Percentiles rank a stretch among this genome's conserved stretches.
These are phyloP conservation scores for Emmonsiellopsis sp. DNA, from an alignment of 2,329 filamentous ascomycete species.

Conservation along the genomic window DNA sequence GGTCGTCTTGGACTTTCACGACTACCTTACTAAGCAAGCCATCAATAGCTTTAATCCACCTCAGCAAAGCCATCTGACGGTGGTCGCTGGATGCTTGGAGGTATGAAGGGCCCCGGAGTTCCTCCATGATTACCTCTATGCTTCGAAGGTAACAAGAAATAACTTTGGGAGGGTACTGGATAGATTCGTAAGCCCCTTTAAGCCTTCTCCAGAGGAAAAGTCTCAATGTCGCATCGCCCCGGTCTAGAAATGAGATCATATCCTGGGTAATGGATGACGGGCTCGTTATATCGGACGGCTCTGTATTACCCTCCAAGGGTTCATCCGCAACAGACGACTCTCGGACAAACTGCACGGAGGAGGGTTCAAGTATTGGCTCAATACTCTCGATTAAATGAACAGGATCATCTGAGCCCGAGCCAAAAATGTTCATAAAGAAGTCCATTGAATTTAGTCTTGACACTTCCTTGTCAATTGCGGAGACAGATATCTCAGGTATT, in stretches of 20 bases:
- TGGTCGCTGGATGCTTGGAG: constrained; percentile 48
- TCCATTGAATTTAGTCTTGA: constrained; percentile 91
- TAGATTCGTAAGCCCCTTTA: constrained; percentile 77
- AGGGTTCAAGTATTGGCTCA: constrained; percentile 78
- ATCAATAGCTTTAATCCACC: constrained; percentile 69
- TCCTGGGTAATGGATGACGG: constrained; percentile 41
- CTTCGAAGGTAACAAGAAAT: constrained; percentile 79
- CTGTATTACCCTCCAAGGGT: neutral
- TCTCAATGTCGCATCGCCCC: constrained; percentile 70
- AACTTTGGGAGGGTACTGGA: constrained; percentile 78
- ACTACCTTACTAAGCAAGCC: constrained; percentile 64
- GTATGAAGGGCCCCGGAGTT: constrained; percentile 54
- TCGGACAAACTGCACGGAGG: constrained; percentile 20
- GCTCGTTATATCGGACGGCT: neutral
- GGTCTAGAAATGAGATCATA: constrained; percentile 74
- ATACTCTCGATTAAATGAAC: constrained; percentile 80
- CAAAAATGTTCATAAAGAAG: constrained; percentile 86
- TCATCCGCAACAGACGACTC: neutral
- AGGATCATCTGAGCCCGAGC: constrained; percentile 70
- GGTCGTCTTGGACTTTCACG: constrained; percentile 58
- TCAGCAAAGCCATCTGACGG: constrained; percentile 62
- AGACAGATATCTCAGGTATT: constrained; percentile 75
- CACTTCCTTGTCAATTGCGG: constrained; percentile 81
- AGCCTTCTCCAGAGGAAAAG: constrained; percentile 85
- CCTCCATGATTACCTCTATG: constrained; percentile 70